Base-by-base conservation (phyloP, 768 basidiomycete species). In the Multifurca ochricompacta region DNA sequence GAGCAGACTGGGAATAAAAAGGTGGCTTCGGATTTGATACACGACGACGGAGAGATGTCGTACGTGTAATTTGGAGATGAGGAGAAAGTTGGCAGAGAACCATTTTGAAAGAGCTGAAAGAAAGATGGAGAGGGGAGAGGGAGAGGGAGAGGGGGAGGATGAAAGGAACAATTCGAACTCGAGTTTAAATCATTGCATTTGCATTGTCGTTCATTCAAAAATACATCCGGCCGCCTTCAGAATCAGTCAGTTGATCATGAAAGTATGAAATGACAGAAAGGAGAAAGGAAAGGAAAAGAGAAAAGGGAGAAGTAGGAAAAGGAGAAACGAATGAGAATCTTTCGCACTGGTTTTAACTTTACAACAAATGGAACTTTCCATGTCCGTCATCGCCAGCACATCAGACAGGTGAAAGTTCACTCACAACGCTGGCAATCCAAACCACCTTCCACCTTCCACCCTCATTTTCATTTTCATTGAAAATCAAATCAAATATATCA, bases 21-120 rank as follows among this genome's bases (percentile, higher is more conserved):
- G 55, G 50, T 14, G 43, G 55, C 16, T 58, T 58, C n/a, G 53
- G 40, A 25, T 56, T 56, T 25, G 48, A 56, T 19, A 41, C 13
- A 54, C 58, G 58, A 45, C 58, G 58, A 35, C 58, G 58, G 35
- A 55, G 30, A 28, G 58, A 59, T 7, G 43, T n/a, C 14, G 58
- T 57, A 32, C 58, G 58, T 18, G 54, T 56, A 8, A 59, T 36
- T 16, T 56, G 54, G 21, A 49, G 34, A 32, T 56, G 48, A 2
- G 58, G 50, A 18, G 37, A 27, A 9, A 39, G 58, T 34, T 56
- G 48, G 16, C 23, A 59, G 54, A 59, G 54, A 34, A 59, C 58
- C 58, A 59, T 59, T n/a, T n/a, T n/a, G n/a, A n/a, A n/a, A n/a
- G n/a, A n/a, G n/a, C n/a, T n/a, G n/a, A n/a, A n/a, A 18, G 19